These are phyloP conservation scores for Thozetella sp. DNA, from an alignment of 495 filamentous ascomycete species.

Conservation along the genomic window DNA sequence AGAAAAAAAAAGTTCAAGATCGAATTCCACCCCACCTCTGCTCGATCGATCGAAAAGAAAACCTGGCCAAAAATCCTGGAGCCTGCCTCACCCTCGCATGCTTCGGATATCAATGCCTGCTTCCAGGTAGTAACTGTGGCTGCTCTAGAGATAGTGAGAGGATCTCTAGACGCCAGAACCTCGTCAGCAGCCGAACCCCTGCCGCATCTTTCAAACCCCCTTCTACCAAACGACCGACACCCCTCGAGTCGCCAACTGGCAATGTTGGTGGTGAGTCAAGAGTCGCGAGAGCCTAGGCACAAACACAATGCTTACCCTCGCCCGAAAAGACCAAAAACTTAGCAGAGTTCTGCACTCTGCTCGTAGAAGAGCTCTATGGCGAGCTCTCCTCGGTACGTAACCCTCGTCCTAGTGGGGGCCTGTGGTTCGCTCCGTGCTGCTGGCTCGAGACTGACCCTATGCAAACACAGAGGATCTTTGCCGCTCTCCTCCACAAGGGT, in stretches of 20 bases:
- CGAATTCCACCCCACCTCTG: not conserved
- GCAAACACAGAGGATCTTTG: slow-evolving; percentile 67
- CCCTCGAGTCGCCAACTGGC: slow-evolving; percentile 10
- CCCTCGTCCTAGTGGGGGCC: slow-evolving; percentile 2
- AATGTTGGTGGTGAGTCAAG: slow-evolving; percentile 45
- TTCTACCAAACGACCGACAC: slow-evolving; percentile 7
- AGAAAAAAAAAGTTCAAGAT: slow-evolving; percentile 3
- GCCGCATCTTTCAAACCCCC: slow-evolving; percentile 17
- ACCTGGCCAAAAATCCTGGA: slow-evolving; percentile 5
- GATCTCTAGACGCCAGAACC: slow-evolving; percentile 62
- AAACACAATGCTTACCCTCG: not conserved
- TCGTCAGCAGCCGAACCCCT: slow-evolving; percentile 7
- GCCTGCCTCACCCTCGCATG: slow-evolving; percentile 12
- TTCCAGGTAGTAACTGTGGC: slow-evolving; percentile 64
- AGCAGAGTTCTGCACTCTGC: slow-evolving; percentile 82
- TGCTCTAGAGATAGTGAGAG: slow-evolving; percentile 74
- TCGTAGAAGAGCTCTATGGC: slow-evolving; percentile 87
- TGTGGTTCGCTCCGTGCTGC: not conserved
- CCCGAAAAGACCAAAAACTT: slow-evolving; percentile 53
- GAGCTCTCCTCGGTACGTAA: slow-evolving; percentile 83
- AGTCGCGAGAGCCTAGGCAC: not conserved
- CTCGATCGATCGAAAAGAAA: not conserved
- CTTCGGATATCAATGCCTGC: slow-evolving; percentile 43
- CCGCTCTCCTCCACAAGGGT: slow-evolving; percentile 75
- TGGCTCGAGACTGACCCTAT: slow-evolving; percentile 15